Evolutionary conservation across 1,284 basidiomycete species (phyloP).

Genomic region (Marasmius tenuissimus): DNA sequence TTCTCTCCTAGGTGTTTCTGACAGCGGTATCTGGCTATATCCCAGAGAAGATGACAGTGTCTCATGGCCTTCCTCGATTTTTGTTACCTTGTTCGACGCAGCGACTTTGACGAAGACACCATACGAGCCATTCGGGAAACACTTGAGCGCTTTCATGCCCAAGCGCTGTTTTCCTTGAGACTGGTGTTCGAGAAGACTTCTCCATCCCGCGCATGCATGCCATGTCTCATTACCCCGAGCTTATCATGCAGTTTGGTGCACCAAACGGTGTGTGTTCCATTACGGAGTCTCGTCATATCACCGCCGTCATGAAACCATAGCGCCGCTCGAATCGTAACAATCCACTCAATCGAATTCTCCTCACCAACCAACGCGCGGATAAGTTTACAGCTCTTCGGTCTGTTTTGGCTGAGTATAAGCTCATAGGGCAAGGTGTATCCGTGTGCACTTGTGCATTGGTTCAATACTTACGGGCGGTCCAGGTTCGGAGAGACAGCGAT

Average conservation of each 20-base stretch:
- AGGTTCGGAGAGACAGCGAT: neutral
- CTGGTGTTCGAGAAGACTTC: neutral
- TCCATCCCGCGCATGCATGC: neutral
- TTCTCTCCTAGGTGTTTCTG: too few species aligned
- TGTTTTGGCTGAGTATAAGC: neutral
- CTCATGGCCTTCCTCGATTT: slow-evolving; percentile 29
- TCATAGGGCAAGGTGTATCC: neutral
- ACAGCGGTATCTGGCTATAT: too few species aligned
- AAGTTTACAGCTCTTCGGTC: slow-evolving; percentile 1
- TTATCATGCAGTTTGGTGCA: neutral
- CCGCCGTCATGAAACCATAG: slow-evolving; percentile 6
- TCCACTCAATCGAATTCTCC: slow-evolving; percentile 10
- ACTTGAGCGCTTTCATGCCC: neutral
- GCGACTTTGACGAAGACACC: slow-evolving; percentile 16
- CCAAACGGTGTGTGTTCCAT: slow-evolving; percentile 6
- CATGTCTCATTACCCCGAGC: neutral
- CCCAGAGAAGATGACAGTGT: too few species aligned
- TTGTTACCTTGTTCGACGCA: slow-evolving; percentile 28
- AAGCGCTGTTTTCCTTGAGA: neutral
- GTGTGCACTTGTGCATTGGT: neutral
- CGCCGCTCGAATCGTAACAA: neutral
- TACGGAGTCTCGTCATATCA: slow-evolving; percentile 4
- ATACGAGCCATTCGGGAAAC: slow-evolving; percentile 19
- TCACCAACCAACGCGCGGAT: slow-evolving; percentile 2
- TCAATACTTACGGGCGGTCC: neutral